Evolutionary conservation across 1,284 basidiomycete species (phyloP).

Genomic region (Waitea zeae): DNA sequence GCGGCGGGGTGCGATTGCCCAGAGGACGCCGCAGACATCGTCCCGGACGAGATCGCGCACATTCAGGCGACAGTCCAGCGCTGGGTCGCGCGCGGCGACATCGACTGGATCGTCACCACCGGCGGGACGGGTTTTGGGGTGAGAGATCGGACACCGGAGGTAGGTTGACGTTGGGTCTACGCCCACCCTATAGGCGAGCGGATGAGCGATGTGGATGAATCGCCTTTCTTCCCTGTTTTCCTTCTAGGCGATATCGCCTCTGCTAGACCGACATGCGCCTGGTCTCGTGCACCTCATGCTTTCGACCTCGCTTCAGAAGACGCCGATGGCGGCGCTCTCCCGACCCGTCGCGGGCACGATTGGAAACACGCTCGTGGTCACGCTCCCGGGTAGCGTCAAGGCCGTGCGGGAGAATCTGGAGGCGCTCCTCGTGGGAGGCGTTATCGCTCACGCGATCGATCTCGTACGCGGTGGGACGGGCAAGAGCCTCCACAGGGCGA

Average conservation of each 20-base stretch:
- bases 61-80: constrained; percentile 30
- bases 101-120: constrained; percentile 67
- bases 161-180: constrained; percentile 13
- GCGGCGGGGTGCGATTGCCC: constrained; percentile 14
- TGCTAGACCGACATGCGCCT: constrained; percentile 60
- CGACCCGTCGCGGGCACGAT: constrained; percentile 68
- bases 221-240: too few species aligned
- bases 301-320: constrained; percentile 50
- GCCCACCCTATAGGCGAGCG: too few species aligned
- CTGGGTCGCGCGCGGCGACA: constrained; percentile 23
- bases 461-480: constrained; percentile 60
- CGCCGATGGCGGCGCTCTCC: constrained; percentile 67
- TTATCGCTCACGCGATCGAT: constrained; percentile 59
- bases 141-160: constrained; percentile 71
- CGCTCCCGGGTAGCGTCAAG: constrained; percentile 72
- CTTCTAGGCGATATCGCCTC: constrained; percentile 43
- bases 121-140: constrained; percentile 79
- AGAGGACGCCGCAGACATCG: constrained; percentile 14
- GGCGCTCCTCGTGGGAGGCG: constrained; percentile 35
- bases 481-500: constrained; percentile 30
- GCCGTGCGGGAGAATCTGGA: constrained; percentile 69
- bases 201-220: too few species aligned
- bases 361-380: constrained; percentile 54
- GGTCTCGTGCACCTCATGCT: constrained; percentile 70
- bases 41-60: constrained; percentile 41